These are phyloP conservation scores for Trametes polyzona DNA, from an alignment of 1,284 basidiomycete species.

Conservation along the genomic window DNA sequence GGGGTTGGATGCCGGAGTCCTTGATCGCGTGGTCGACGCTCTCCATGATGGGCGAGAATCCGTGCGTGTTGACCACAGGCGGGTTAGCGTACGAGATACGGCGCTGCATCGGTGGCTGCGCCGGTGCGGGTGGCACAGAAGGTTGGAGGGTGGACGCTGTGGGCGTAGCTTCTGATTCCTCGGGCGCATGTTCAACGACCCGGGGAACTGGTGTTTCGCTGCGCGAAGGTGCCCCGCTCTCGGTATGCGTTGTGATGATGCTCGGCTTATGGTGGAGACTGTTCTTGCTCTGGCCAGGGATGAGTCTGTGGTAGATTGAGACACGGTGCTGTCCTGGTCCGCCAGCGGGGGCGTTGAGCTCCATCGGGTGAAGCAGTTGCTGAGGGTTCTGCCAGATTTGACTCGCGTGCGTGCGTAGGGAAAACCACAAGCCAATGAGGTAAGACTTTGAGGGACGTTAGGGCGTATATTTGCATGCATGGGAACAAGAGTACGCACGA, in stretches of 20 bases:
- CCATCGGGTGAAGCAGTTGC: constrained; percentile 74
- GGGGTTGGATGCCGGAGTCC: constrained; percentile 56
- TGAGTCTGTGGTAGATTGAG: constrained; percentile 75
- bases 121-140: constrained; percentile 17
- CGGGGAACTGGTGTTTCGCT: constrained; percentile 47
- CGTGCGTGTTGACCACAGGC: constrained; percentile 37
- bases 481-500: constrained; percentile 62
- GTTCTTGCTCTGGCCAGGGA: constrained; percentile 39
- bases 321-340: constrained; percentile 62
- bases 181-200: constrained; percentile 14
- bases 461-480: constrained; percentile 6
- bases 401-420: constrained; percentile 94
- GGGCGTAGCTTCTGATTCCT: constrained; percentile 31
- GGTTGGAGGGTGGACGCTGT: constrained; percentile 5
- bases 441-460: constrained; percentile 73
- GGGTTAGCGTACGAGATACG: constrained; percentile 61
- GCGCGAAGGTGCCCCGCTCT: constrained; percentile 40
- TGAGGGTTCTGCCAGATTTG: constrained; percentile 99
- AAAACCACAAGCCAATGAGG: constrained; percentile 98
- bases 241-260: constrained; percentile 39
- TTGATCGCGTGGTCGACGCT: constrained; percentile 77
- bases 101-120: constrained; percentile 26
- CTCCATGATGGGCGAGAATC: constrained; percentile 75
- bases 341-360: constrained; percentile 48
- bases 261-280: constrained; percentile 50